These are phyloP conservation scores for Pezicula radicicola DNA, from an alignment of 2,329 filamentous ascomycete species.

Conservation along the genomic window DNA sequence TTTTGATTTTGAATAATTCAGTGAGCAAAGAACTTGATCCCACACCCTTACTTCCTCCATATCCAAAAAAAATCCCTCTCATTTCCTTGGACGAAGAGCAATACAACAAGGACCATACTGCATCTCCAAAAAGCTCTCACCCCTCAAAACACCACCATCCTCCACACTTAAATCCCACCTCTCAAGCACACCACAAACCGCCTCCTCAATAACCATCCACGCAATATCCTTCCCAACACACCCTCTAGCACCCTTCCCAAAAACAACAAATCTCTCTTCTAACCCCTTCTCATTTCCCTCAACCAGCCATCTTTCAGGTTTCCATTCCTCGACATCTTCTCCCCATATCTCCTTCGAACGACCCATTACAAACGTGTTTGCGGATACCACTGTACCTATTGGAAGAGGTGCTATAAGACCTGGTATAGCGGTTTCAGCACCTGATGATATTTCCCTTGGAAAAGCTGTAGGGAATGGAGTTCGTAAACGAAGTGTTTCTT, in stretches of 20 bases:
- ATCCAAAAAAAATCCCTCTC: background rate
- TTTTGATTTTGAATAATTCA: no score
- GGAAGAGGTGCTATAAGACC: background rate
- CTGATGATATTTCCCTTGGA: background rate
- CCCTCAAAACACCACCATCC: background rate
- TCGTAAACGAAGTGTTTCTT: background rate
- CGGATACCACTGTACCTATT: constrained; percentile 1
- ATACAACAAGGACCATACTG: background rate
- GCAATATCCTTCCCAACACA: constrained; percentile 36
- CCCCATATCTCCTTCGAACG: constrained; percentile 3
- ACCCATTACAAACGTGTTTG: constrained; percentile 6
- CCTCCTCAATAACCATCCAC: constrained; percentile 2
- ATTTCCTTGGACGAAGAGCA: background rate
- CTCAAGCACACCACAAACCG: background rate
- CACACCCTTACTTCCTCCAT: background rate
- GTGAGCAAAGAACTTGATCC: no score
- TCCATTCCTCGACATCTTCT: constrained; percentile 2
- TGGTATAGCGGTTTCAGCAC: constrained; percentile 1
- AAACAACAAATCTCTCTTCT: constrained; percentile 35
- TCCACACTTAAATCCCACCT: background rate
- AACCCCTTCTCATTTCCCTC: constrained; percentile 30
- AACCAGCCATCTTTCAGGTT: constrained; percentile 36
- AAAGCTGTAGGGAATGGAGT: constrained; percentile 3
- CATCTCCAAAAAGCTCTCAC: constrained; percentile 2
- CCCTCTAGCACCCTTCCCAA: constrained; percentile 33